Evolutionary conservation across 73 alveolate species (phyloP).

Genomic region (Paramecium pentaurelia): DNA sequence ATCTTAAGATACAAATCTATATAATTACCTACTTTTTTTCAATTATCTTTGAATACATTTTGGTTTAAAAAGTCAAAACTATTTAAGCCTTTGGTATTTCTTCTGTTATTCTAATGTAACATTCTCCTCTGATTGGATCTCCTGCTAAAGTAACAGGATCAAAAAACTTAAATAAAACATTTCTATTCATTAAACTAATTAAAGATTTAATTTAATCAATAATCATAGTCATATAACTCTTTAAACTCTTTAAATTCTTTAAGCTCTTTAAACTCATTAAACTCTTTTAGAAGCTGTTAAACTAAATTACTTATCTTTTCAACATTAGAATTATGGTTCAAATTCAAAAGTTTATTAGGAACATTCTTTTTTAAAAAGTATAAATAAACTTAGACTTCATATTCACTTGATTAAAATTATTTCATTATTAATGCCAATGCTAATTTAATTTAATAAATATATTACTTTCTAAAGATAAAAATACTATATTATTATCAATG

Average conservation of each 20-base stretch:
- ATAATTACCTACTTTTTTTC: background rate
- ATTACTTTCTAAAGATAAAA: background rate
- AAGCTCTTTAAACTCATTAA: background rate
- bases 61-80: background rate
- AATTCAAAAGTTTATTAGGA: background rate
- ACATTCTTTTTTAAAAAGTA: background rate
- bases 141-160: constrained; percentile 37
- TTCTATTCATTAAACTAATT: background rate
- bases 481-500: background rate
- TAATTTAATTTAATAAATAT: background rate
- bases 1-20: background rate
- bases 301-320: background rate
- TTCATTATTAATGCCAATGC: background rate
- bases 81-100: constrained; percentile 16
- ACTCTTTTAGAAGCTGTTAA: background rate
- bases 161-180: background rate
- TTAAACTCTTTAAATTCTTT: background rate
- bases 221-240: background rate
- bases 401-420: background rate
- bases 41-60: background rate
- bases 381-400: background rate
- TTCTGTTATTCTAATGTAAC: background rate
- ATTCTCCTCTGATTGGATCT: background rate
- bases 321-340: background rate
- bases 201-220: background rate